phyloP scores from a whole-genome alignment of 305 asterid genomes.

The Fraxinus greggii region DNA sequence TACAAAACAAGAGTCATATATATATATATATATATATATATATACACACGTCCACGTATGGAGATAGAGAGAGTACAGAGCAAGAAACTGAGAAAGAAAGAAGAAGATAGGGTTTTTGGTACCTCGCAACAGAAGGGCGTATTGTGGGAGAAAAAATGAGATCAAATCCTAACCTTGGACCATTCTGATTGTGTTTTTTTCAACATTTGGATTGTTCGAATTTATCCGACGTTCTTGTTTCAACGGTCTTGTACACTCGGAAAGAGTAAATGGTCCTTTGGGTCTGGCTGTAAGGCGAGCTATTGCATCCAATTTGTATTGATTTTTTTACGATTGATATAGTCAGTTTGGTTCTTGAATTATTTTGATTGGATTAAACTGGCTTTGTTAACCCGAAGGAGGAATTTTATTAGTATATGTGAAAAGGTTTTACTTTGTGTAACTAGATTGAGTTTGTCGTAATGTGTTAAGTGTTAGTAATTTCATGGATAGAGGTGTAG shows the following conservation, averaged over 20 bases:
- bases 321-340: neutral
- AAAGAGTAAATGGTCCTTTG: slow-evolving; percentile 20
- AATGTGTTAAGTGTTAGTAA: slow-evolving; percentile 6
- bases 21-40: too few species aligned
- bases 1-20: neutral
- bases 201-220: slow-evolving; percentile 31
- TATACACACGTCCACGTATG: too few species aligned
- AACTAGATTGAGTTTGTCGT: slow-evolving; percentile 9
- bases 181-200: neutral
- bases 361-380: neutral
- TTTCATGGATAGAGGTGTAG: slow-evolving; percentile 1
- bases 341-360: neutral
- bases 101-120: neutral
- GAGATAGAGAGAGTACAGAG: neutral
- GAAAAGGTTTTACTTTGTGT: neutral
- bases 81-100: neutral
- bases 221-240: neutral
- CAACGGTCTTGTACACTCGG: slow-evolving; percentile 27
- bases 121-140: neutral
- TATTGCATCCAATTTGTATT: slow-evolving; percentile 20
- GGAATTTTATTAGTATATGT: neutral
- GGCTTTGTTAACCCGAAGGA: neutral
- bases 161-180: neutral
- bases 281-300: slow-evolving; percentile 66
- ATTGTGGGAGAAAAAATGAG: neutral